Evolutionary conservation across 345 rosid species (phyloP).

Genomic region (Eucalyptus dawsonii): DNA sequence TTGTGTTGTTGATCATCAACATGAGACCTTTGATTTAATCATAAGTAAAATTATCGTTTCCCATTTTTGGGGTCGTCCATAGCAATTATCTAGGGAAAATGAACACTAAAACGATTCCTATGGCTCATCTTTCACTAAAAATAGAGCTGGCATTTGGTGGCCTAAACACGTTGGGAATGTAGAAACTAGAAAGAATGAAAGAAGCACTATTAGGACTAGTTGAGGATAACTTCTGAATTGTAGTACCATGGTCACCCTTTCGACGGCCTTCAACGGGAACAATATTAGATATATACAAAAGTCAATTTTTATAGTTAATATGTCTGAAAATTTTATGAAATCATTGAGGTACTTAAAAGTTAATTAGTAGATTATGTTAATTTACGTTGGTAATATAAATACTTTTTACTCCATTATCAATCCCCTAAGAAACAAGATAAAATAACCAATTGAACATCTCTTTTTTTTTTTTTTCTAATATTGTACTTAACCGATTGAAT

Average conservation of each 20-base stretch:
- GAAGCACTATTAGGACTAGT: background rate
- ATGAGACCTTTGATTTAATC: background rate
- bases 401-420: background rate
- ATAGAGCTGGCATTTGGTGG: background rate
- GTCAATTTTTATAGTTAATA: background rate
- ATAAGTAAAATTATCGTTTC: background rate
- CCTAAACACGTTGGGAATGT: background rate
- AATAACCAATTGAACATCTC: background rate
- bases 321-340: no score
- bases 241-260: background rate
- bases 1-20: background rate
- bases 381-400: background rate
- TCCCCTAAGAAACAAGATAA: background rate
- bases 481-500: background rate
- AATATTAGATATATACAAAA: background rate
- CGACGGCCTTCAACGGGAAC: background rate
- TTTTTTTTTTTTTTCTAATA: no score
- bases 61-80: background rate
- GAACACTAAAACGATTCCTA: background rate
- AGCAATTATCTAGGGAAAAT: background rate
- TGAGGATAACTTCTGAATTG: background rate
- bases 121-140: background rate
- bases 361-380: background rate
- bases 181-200: background rate
- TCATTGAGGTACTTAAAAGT: background rate